Evolutionary conservation across 345 rosid species (phyloP).

Genomic region (Populus simonii): DNA sequence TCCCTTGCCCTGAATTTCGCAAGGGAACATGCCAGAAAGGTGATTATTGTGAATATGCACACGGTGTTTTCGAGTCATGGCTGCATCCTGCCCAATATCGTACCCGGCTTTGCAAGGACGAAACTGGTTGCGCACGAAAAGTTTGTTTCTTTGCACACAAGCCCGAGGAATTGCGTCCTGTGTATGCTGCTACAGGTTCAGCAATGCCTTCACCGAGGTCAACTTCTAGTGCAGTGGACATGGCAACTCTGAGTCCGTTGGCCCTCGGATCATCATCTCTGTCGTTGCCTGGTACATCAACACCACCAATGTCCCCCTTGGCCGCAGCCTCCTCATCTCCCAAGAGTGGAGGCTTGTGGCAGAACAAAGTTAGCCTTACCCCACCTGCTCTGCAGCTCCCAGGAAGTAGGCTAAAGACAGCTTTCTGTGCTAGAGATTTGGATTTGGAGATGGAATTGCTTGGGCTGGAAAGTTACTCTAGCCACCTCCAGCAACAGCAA

Average conservation of each 20-base stretch:
- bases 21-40: constrained; percentile 88
- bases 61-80: constrained; percentile 99
- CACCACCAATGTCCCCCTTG: constrained; percentile 79
- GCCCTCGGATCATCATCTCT: constrained; percentile 49
- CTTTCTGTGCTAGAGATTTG: constrained; percentile 71
- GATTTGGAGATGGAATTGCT: constrained; percentile 69
- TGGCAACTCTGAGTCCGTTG: constrained; percentile 57
- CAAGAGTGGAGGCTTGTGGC: constrained; percentile 63
- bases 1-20: constrained; percentile 97
- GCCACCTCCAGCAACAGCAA: constrained; percentile 42
- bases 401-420: constrained; percentile 81
- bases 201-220: constrained; percentile 94
- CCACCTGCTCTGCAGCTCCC: constrained; percentile 77
- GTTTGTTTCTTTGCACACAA: constrained; percentile 98
- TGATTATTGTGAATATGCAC: constrained; percentile 91
- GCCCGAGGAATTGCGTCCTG: constrained; percentile 82
- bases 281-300: constrained; percentile 54
- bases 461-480: constrained; percentile 38
- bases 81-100: constrained; percentile 95
- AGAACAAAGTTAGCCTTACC: constrained; percentile 64
- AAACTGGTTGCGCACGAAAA: constrained; percentile 77
- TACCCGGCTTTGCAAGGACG: constrained; percentile 96
- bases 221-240: constrained; percentile 50
- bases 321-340: constrained; percentile 65
- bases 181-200: constrained; percentile 89